Conservation (phyloP, 116 monocot species). For the Dioscorea cayenensis region DNA sequence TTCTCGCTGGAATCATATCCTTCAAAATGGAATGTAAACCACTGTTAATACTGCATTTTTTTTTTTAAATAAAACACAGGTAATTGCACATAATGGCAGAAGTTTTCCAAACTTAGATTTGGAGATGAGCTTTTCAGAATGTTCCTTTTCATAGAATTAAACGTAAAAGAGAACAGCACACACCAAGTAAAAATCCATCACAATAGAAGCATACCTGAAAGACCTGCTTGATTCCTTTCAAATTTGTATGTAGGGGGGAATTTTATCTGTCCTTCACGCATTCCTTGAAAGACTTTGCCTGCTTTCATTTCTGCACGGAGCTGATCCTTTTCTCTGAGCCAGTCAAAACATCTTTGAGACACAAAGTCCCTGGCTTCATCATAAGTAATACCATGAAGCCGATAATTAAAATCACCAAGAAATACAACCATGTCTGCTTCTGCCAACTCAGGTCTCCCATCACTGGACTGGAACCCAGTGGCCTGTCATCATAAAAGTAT, state of each 20-base stretch:
- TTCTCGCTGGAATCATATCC: constrained; percentile 98
- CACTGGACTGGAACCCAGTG: constrained; percentile 48
- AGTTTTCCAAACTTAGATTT: background rate
- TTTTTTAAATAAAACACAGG: background rate
- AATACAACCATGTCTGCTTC: constrained; percentile 95
- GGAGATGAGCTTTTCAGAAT: background rate
- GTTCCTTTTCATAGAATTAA: background rate
- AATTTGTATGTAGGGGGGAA: constrained; percentile 99
- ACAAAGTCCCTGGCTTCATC: constrained; percentile 98
- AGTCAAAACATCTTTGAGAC: constrained; percentile 96
- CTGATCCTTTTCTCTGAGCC: constrained; percentile 96
- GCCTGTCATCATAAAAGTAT: constrained; percentile 32
- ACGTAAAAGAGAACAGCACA: background rate
- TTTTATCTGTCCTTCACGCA: constrained; percentile 87
- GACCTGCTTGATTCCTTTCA: constrained; percentile 64
- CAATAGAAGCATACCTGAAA: constrained; percentile 45
- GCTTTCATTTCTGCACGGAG: constrained; percentile 88
- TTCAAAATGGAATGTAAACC: constrained; percentile 11
- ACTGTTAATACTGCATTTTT: background rate
- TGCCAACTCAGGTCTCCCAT: constrained; percentile 71
- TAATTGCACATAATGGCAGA: background rate
- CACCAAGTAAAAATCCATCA: background rate
- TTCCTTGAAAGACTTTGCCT: constrained; percentile 96
- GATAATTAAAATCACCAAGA: constrained; percentile 96
- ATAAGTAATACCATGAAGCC: constrained; percentile 74